phyloP scores from a whole-genome alignment of 1,139 yeast genomes.

The Candida sanyaensis region DNA sequence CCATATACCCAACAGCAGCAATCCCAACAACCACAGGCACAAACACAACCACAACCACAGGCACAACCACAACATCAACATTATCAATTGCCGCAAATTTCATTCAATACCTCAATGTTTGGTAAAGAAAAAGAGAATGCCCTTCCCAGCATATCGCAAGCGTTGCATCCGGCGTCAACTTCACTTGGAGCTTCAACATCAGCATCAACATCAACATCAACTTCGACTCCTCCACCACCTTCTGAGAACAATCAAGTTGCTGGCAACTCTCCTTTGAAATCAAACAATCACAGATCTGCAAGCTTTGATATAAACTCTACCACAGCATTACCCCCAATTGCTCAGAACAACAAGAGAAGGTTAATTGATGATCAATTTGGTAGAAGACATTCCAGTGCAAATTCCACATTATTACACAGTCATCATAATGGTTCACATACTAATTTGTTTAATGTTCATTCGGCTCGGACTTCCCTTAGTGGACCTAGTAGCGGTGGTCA shows the following conservation, averaged over 20 bases:
- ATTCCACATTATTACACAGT: slow-evolving; percentile 17
- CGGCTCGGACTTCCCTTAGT: slow-evolving; percentile 8
- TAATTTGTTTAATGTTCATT: slow-evolving; percentile 15
- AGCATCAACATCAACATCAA: slow-evolving; percentile 6
- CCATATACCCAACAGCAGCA: slow-evolving; percentile 5
- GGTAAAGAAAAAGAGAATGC: slow-evolving; percentile 16
- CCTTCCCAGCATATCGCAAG: slow-evolving; percentile 6
- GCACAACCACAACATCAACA: slow-evolving; percentile 12
- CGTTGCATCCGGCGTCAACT: slow-evolving; percentile 7
- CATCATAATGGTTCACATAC: slow-evolving; percentile 20
- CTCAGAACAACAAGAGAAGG: slow-evolving; percentile 25
- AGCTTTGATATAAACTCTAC: slow-evolving; percentile 31
- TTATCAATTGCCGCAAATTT: slow-evolving; percentile 22
- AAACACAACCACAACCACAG: too few relatives aligned
- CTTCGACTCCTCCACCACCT: slow-evolving; percentile 12
- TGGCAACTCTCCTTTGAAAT: slow-evolving; percentile 9
- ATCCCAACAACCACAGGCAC: too few relatives aligned
- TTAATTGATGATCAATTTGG: slow-evolving; percentile 28
- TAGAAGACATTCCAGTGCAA: slow-evolving; percentile 33
- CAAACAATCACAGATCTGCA: slow-evolving; percentile 25
- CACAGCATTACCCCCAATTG: slow-evolving; percentile 23
- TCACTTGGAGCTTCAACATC: slow-evolving; percentile 7
- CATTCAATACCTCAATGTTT: slow-evolving; percentile 46
- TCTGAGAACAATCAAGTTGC: slow-evolving; percentile 8
- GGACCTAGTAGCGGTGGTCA: slow-evolving; percentile 10